Percentiles rank a stretch among this genome's conserved stretches.
These are phyloP conservation scores for Populus hybrid DNA, from an alignment of 441 rosid genomes.

Conservation along the genomic window DNA sequence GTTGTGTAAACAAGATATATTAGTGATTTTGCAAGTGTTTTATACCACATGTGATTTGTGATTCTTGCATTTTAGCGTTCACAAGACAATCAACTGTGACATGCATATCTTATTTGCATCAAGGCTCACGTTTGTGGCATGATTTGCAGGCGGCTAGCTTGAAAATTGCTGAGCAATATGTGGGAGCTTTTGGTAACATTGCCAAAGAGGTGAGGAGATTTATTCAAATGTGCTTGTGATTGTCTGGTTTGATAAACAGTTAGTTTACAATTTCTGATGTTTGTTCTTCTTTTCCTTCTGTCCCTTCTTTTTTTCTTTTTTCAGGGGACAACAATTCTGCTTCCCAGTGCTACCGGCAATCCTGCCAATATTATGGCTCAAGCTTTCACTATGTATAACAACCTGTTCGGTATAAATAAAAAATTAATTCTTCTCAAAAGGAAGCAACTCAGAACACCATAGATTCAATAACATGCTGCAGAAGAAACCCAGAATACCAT, in stretches of 20 bases:
- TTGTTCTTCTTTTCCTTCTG: neutral
- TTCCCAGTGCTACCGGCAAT: constrained; percentile 62
- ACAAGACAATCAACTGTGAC: neutral
- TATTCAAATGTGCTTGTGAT: neutral
- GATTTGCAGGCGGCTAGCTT: constrained; percentile 85
- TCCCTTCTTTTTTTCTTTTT: neutral
- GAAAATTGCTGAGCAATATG: constrained; percentile 83
- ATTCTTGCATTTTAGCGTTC: neutral
- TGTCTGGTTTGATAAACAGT: neutral
- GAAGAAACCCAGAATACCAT: too few species aligned
- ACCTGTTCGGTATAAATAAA: constrained; percentile 26
- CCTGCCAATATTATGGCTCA: constrained; percentile 80
- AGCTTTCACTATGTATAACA: constrained; percentile 78
- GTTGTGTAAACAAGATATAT: neutral
- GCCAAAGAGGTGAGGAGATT: constrained; percentile 69
- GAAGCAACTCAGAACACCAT: too few species aligned
- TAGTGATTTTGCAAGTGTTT: neutral
- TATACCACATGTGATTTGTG: neutral
- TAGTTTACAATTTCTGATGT: neutral
- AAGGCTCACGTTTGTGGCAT: constrained; percentile 11
- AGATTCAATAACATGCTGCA: too few species aligned
- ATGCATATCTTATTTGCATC: neutral
- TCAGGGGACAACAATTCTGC: constrained; percentile 85
- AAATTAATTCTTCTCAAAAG: too few species aligned
- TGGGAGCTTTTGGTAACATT: constrained; percentile 77